phyloP scores from a whole-genome alignment of 1,139 yeast genomes.

The Geotrichum reessii region DNA sequence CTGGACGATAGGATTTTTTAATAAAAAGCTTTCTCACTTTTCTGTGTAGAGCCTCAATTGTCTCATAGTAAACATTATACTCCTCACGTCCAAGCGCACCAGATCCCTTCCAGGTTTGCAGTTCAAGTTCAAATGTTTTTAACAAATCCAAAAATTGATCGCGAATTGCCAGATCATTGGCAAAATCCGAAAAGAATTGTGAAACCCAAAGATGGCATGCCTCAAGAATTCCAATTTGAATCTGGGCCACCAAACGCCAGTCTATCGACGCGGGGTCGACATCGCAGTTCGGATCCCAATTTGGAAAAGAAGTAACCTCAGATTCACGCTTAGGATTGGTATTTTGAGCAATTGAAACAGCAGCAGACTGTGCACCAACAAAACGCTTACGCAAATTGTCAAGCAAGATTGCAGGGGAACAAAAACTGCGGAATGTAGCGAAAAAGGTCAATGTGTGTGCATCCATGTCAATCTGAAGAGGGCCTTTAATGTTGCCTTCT shows the following conservation, averaged over 20 bases:
- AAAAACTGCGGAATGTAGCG: constrained; percentile 59
- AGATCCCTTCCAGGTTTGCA: constrained; percentile 54
- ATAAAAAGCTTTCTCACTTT: constrained; percentile 68
- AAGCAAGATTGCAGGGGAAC: constrained; percentile 48
- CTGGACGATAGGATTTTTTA: constrained; percentile 74
- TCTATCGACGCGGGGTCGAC: constrained; percentile 36
- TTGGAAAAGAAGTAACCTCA: constrained; percentile 34
- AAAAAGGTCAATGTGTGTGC: constrained; percentile 58
- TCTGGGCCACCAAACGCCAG: constrained; percentile 58
- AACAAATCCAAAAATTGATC: constrained; percentile 59
- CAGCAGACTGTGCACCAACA: constrained; percentile 55
- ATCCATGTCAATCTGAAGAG: constrained; percentile 52
- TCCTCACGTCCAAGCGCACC: constrained; percentile 33
- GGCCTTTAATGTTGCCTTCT: constrained; percentile 37
- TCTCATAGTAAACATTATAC: constrained; percentile 30
- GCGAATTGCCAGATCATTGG: constrained; percentile 60
- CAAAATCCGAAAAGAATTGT: constrained; percentile 70
- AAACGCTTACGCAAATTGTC: constrained; percentile 50
- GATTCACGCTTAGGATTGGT: not conserved
- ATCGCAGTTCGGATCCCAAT: constrained; percentile 35
- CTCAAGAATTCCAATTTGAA: constrained; percentile 78
- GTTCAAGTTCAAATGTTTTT: constrained; percentile 63
- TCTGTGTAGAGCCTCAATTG: constrained; percentile 54
- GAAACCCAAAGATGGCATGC: constrained; percentile 66
- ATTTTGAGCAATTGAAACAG: constrained; percentile 41